Conservation (phyloP, 768 basidiomycete genomes). For the Tephrocybe rancida region DNA sequence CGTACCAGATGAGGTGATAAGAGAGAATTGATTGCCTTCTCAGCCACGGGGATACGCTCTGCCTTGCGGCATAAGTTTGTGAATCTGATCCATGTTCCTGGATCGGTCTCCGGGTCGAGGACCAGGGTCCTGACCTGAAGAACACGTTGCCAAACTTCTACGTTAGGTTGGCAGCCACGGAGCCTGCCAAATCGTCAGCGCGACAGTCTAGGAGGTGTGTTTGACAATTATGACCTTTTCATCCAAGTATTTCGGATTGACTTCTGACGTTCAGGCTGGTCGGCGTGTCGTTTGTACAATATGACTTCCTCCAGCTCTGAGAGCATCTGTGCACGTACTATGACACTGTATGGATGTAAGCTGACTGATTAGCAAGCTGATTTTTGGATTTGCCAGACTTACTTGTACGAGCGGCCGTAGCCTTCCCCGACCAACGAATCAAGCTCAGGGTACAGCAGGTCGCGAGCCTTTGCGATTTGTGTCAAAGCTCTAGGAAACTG, state of each 20-base stretch:
- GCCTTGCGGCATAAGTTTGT: constrained; percentile 95
- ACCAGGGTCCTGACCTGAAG: constrained; percentile 94
- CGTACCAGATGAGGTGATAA: constrained; percentile 8
- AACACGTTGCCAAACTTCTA: constrained; percentile 98
- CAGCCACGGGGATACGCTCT: constrained; percentile 88
- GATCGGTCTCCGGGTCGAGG: constrained; percentile 89
- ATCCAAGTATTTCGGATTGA: constrained; percentile 96
- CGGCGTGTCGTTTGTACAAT: constrained; percentile 88
- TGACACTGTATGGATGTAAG: constrained; percentile 57
- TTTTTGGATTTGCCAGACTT: constrained; percentile 22
- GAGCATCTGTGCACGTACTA: constrained; percentile 97
- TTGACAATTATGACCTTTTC: constrained; percentile 65
- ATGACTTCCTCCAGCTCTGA: constrained; percentile 98
- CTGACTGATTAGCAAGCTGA: background rate
- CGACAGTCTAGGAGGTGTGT: background rate
- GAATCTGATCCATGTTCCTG: constrained; percentile 98
- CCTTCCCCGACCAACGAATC: constrained; percentile 92
- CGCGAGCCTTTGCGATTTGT: constrained; percentile 91
- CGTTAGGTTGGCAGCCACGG: constrained; percentile 95
- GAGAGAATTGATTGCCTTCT: constrained; percentile 93
- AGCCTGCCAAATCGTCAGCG: constrained; percentile 47
- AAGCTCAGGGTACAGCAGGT: constrained; percentile 87
- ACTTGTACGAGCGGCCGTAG: constrained; percentile 96
- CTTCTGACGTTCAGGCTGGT: constrained; percentile 89
- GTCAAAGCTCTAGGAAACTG: constrained; percentile 88